Base-by-base conservation (phyloP, 1,284 basidiomycete species). In the Fomitopsis pinicola region DNA sequence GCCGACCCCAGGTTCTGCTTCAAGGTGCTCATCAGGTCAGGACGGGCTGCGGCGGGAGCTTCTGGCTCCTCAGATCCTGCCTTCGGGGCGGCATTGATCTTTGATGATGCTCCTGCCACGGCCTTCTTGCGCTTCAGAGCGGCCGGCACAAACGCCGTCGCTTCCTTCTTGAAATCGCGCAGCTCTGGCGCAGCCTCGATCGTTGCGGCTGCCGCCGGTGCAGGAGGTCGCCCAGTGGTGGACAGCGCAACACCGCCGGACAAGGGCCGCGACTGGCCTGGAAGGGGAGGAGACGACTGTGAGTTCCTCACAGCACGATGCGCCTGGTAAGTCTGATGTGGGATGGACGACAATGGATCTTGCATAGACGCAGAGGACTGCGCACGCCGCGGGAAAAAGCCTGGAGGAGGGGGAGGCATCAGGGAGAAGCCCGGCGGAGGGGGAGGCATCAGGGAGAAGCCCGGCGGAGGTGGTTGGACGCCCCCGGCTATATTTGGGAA, bases 161-260 rank as follows among this genome's bases (percentile, higher is more conserved):
- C 87, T 72, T 98, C 95, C 73, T 94, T 95, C 77, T 94, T 94
- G 66, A 97, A 80, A 73, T 98, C 92, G 26, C 95, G 89, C 52
- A 98, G 75, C 69, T 94, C 82, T 1, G 95, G 94, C 55, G 80
- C 93, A 1, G 94, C 94, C 17, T 84, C 88, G 59, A 97, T 86
- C 1, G 85, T 90, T 1, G 92, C 92, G 7, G 81, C 75, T 0
- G 79, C 76, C 38, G 76, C 66, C 6, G 66, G 59, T 15, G 68
- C 60, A 0, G 7, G 66, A 46, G 8, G 65, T 63, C 0, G 66
- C 71, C 48, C 28, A 66, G 35, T 15, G 35, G 35, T 54, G n/a
- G 52, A 54, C 52, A 59, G 17, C 1, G 62, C 59, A 10, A 68
- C 64, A 9, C 65, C 66, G 5, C 68, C 67, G 8, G 68, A 68